phyloP scores from a whole-genome alignment of 805 yeast species.

The Clavispora carvajalis region DNA sequence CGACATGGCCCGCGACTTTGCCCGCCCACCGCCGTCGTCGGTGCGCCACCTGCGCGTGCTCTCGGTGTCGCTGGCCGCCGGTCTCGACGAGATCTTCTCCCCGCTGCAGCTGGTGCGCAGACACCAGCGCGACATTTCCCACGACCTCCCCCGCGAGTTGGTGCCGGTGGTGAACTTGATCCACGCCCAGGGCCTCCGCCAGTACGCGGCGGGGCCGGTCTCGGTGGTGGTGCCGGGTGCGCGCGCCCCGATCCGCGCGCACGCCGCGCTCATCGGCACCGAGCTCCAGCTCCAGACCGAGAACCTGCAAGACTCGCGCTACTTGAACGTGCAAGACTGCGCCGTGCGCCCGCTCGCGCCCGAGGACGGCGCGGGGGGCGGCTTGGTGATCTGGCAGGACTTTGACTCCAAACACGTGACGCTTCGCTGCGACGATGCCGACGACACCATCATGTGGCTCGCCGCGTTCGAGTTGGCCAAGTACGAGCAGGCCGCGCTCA shows the following conservation, averaged over 20 bases:
- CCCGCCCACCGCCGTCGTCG: constrained; percentile 12
- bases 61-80: constrained; percentile 7
- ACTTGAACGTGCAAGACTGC: constrained; percentile 47
- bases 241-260: constrained; percentile 18
- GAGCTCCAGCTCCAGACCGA: constrained; percentile 47
- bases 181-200: constrained; percentile 63
- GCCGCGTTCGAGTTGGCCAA: constrained; percentile 49
- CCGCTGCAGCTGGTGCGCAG: constrained; percentile 15
- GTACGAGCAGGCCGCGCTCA: constrained; percentile 51
- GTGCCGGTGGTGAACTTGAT: constrained; percentile 67
- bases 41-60: constrained; percentile 15
- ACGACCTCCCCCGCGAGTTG: constrained; percentile 54
- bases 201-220: constrained; percentile 53
- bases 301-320: constrained; percentile 44
- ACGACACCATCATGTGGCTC: constrained; percentile 34
- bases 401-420: constrained; percentile 21
- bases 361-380: constrained; percentile 4
- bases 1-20: constrained; percentile 6
- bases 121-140: constrained; percentile 16
- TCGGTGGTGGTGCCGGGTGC: constrained; percentile 21
- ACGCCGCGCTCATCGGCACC: constrained; percentile 45
- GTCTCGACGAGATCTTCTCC: constrained; percentile 8
- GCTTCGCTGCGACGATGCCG: constrained; percentile 18
- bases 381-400: constrained; percentile 25
- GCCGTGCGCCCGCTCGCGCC: constrained; percentile 7